These are phyloP conservation scores for Penicillium rolfsii DNA, from an alignment of 2,329 filamentous ascomycete species.

Conservation along the genomic window DNA sequence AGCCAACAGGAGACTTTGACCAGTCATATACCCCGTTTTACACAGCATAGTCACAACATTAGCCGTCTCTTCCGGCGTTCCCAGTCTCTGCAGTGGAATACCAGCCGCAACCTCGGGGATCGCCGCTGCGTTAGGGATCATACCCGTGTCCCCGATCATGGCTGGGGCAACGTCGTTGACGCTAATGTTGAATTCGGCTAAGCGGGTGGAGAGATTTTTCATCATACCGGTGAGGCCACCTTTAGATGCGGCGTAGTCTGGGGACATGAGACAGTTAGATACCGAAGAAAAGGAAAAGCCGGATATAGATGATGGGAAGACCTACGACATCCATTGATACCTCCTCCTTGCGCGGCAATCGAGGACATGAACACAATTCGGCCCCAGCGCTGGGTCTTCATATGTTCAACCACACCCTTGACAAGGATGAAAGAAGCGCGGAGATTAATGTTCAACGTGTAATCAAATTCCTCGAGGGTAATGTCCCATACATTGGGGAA, in stretches of 20 bases:
- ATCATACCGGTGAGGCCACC: constrained; percentile 67
- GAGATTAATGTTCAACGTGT: constrained; percentile 65
- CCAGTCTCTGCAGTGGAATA: constrained; percentile 63
- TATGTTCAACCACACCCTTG: constrained; percentile 63
- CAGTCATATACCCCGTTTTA: constrained; percentile 64
- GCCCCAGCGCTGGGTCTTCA: constrained; percentile 64
- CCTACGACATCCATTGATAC: constrained; percentile 63
- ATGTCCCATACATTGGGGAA: constrained; percentile 62
- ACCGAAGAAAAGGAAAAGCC: not conserved
- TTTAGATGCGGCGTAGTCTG: constrained; percentile 62
- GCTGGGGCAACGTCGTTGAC: constrained; percentile 71
- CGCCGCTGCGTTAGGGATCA: constrained; percentile 63
- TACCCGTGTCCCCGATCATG: constrained; percentile 67
- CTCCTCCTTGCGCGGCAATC: constrained; percentile 65
- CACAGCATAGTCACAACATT: constrained; percentile 65
- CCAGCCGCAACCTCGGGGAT: constrained; percentile 62
- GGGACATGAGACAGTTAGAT: not conserved
- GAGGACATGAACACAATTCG: constrained; percentile 67
- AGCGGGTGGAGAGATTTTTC: constrained; percentile 63
- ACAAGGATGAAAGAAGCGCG: constrained; percentile 65
- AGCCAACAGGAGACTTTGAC: constrained; percentile 58
- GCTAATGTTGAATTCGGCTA: constrained; percentile 64
- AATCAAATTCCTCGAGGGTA: constrained; percentile 65
- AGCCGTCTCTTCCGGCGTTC: constrained; percentile 62
- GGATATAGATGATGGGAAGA: constrained; percentile 4